Conservation (phyloP, 2,329 filamentous ascomycete genomes). For the Neurospora sp. region DNA sequence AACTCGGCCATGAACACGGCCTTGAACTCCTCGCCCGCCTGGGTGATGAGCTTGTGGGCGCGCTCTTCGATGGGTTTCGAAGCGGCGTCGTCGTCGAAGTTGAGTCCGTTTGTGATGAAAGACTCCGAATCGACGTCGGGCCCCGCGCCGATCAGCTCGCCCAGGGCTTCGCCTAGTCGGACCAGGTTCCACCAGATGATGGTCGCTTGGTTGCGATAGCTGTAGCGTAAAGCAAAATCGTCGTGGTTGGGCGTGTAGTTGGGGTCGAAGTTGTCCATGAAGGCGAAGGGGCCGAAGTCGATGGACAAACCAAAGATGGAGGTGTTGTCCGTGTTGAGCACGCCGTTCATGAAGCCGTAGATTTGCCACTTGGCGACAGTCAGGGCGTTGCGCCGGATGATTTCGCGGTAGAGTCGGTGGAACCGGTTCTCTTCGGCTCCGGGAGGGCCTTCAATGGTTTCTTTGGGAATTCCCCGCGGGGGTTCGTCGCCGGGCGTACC, state of each 20-base stretch:
- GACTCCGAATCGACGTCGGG: slow-evolving; percentile 56
- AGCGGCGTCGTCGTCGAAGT: slow-evolving; percentile 56
- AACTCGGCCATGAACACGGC: slow-evolving; percentile 83
- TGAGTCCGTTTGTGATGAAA: slow-evolving; percentile 65
- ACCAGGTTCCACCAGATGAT: slow-evolving; percentile 99
- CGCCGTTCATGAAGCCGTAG: slow-evolving; percentile 98
- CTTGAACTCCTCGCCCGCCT: slow-evolving; percentile 79
- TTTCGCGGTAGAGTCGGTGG: slow-evolving; percentile 74
- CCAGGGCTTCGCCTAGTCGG: slow-evolving; percentile 77
- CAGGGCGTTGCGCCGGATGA: slow-evolving; percentile 73
- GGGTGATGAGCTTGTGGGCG: slow-evolving; percentile 74
- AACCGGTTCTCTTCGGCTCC: slow-evolving; percentile 76
- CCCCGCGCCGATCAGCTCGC: slow-evolving; percentile 77
- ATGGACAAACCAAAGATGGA: slow-evolving; percentile 81
- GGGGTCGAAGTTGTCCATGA: slow-evolving; percentile 95
- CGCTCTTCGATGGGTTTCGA: slow-evolving; percentile 57
- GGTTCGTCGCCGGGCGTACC: slow-evolving; percentile 33
- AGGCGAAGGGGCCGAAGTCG: slow-evolving; percentile 94
- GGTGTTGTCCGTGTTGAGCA: slow-evolving; percentile 96
- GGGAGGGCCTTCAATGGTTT: slow-evolving; percentile 55
- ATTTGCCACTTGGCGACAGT: slow-evolving; percentile 94
- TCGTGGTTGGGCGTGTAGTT: slow-evolving; percentile 95
- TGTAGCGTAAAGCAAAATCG: slow-evolving; percentile 76
- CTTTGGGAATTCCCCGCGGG: slow-evolving; percentile 41
- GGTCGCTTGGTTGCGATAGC: slow-evolving; percentile 86